phyloP scores from a whole-genome alignment of 495 filamentous ascomycete genomes.

The Trypethelium eluteriae region DNA sequence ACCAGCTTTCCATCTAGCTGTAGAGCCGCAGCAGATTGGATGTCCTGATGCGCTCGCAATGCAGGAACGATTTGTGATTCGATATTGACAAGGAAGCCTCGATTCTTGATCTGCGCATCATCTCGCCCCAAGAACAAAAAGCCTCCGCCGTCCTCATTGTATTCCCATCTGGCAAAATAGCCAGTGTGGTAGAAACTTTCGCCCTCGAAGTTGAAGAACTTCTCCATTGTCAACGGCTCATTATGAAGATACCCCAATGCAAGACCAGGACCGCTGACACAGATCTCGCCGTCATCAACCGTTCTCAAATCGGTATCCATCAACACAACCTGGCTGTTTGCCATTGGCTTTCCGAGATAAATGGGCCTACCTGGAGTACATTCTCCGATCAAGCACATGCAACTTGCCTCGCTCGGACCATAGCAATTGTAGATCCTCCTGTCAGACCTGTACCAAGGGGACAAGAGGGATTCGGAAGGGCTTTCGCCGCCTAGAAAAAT shows the following conservation, averaged over 20 bases:
- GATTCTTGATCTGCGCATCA: constrained; percentile 28
- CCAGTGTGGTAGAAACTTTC: constrained; percentile 23
- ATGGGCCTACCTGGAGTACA: background rate
- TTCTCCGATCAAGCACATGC: background rate
- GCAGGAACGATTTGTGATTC: constrained; percentile 17
- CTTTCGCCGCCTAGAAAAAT: background rate
- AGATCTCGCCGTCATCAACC: constrained; percentile 26
- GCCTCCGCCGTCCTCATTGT: too few relatives aligned
- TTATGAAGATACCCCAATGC: constrained; percentile 24
- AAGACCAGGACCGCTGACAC: constrained; percentile 23
- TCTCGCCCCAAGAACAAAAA: constrained; percentile 21
- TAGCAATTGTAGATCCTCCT: background rate
- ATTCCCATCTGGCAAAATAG: constrained; percentile 21
- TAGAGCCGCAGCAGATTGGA: constrained; percentile 18
- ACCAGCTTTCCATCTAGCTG: constrained; percentile 19
- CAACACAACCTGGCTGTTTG: background rate
- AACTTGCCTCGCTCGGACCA: background rate
- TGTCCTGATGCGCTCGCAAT: background rate
- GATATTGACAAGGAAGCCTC: constrained; percentile 29
- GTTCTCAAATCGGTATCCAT: background rate
- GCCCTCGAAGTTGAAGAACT: constrained; percentile 24
- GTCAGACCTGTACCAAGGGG: background rate
- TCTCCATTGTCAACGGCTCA: constrained; percentile 21
- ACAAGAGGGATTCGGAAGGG: background rate
- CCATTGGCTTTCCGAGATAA: background rate